Evolutionary conservation across 2,329 filamentous ascomycete genomes (phyloP).

Genomic region (Apiospora saccharicola): DNA sequence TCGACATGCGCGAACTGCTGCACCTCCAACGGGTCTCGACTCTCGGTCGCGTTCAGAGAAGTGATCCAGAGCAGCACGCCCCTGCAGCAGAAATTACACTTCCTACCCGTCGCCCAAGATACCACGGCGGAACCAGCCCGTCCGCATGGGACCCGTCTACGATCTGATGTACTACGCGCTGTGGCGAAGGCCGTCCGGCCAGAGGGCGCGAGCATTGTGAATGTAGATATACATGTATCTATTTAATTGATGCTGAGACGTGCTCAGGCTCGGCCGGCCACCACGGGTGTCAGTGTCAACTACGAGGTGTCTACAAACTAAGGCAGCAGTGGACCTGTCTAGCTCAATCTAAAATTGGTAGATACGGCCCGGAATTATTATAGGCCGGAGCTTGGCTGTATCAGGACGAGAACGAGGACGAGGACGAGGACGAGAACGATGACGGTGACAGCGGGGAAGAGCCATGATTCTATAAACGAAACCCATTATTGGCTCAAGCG

Average conservation of each 20-base stretch:
- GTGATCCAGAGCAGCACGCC: neutral
- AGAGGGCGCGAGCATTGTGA: neutral
- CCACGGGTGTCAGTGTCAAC: no score
- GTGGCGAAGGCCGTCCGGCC: conserved; percentile 3
- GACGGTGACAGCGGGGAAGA: neutral
- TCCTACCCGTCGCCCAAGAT: neutral
- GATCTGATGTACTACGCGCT: conserved; percentile 9
- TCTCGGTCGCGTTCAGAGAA: neutral
- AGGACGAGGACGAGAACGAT: no score
- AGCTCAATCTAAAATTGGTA: neutral
- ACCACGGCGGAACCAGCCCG: neutral
- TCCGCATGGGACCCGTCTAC: conserved; percentile 19
- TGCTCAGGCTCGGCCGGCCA: no score
- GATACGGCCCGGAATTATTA: neutral
- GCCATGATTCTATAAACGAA: rapidly evolving
- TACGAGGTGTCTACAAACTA: no score
- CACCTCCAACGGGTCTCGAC: neutral
- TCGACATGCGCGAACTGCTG: neutral
- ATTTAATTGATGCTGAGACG: no score
- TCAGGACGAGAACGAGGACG: no score
- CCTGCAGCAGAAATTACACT: neutral
- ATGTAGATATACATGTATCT: neutral
- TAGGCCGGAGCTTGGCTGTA: neutral
- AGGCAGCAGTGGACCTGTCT: no score
- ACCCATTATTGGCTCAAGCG: neutral